A percentile compares a stretch with the other conserved stretches of the same genome.
Conservation (phyloP, 352 stramenopile genomes). For the Peronospora farinosa region DNA sequence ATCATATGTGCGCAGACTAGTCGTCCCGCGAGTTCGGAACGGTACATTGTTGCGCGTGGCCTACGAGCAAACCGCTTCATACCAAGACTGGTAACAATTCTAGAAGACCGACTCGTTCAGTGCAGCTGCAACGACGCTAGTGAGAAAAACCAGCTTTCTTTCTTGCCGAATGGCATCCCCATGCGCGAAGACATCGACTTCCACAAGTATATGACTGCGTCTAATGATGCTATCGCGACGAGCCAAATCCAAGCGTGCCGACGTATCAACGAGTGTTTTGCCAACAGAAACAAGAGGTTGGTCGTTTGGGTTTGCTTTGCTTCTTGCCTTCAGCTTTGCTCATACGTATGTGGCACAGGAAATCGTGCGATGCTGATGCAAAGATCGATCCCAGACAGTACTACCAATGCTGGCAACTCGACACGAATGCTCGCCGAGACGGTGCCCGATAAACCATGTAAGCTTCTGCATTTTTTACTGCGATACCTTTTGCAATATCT, state of each 20-base stretch:
- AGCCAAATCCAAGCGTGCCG: conserved; percentile 38
- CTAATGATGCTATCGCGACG: conserved; percentile 30
- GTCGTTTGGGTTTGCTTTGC: not conserved
- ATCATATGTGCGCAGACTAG: conserved; percentile 44
- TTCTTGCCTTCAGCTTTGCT: not conserved
- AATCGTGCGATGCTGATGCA: conserved; percentile 10
- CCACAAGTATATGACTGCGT: conserved; percentile 34
- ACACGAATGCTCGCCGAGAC: conserved; percentile 8
- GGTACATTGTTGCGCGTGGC: conserved; percentile 49
- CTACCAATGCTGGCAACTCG: conserved; percentile 38
- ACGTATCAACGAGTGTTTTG: conserved; percentile 31
- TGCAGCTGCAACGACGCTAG: not conserved
- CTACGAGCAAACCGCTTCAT: conserved; percentile 20
- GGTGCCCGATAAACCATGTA: conserved; percentile 1
- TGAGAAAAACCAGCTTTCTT: not conserved
- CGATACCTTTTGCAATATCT: conserved; percentile 25
- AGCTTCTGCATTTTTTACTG: not conserved
- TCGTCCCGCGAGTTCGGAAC: conserved; percentile 72
- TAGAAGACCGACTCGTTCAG: conserved; percentile 27
- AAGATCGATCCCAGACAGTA: conserved; percentile 31
- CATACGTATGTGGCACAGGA: conserved; percentile 7
- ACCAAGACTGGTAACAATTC: conserved; percentile 15
- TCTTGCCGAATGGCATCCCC: conserved; percentile 20
- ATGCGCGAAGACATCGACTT: conserved; percentile 31
- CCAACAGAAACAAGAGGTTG: conserved; percentile 26